Evolutionary conservation across 345 rosid genomes (phyloP), one percentile per base, ranked within the genome.

Genomic region (Euphorbia lathyris): DNA sequence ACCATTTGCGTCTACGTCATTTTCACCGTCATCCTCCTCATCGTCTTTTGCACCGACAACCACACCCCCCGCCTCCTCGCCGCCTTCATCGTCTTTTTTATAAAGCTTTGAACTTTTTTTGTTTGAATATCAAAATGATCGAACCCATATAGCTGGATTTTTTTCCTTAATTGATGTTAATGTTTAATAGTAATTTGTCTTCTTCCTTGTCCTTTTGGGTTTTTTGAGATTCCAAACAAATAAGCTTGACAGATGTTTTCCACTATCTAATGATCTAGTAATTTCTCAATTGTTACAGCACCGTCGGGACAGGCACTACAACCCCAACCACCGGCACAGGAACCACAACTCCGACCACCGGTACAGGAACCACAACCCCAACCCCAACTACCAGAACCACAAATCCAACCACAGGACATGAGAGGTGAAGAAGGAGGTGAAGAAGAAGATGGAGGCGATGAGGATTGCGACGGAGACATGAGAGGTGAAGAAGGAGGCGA

Each of bases 141-240:
- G n/a, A 64, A 53, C 25, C 29, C 61, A 10, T 17, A 17, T 52
- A n/a, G 63, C 32, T 63, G 65, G 63, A 63, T n/a, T n/a, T 64
- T 36, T 67, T 67, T 59, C 69, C 68, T 55, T 56, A 65, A 14
- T n/a, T n/a, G n/a, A 78, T 55, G 84, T 78, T 63, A 84, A 79
- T 74, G 7, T 34, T 34, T 34, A 34, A 40, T 78, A 26, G 62
- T 55, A 20, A 42, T 61, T 74, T 63, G 36, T 69, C 51, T 23
- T 9, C 20, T 34, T 11, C 22, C 47, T n/a, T 22, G 5, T 20
- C 4, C 22, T 1, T 47, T 40, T 53, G n/a, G 1, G n/a, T 9
- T 2, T 42, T 58, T 56, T 38, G 23, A 58, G 62, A 69, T 68
- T 53, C 65, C 36, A 42, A n/a, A n/a, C n/a, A n/a, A 59, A 29